These are phyloP conservation scores for Voacanga thouarsii DNA, from an alignment of 257 asterid species.

Conservation along the genomic window DNA sequence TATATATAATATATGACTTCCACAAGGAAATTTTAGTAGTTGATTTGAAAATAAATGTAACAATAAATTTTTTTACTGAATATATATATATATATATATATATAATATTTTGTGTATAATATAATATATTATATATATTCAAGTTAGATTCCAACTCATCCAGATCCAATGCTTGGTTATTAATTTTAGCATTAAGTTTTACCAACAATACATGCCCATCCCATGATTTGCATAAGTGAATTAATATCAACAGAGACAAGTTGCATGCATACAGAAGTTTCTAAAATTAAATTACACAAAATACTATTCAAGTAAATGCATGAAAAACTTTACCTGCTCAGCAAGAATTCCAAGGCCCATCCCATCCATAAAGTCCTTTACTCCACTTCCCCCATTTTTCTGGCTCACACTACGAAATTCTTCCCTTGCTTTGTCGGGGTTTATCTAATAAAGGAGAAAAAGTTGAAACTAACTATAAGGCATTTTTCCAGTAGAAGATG, in stretches of 20 bases:
- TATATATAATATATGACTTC: too few species aligned
- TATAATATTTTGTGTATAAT: too few species aligned
- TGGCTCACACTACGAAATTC: constrained; percentile 68
- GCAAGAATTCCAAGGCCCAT: constrained; percentile 95
- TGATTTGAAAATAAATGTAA: neutral
- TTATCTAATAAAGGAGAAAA: constrained; percentile 57
- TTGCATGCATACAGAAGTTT: neutral
- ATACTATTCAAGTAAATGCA: constrained; percentile 10
- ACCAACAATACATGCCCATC: neutral
- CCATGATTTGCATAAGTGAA: neutral
- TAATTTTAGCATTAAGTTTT: neutral
- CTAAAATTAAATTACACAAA: neutral
- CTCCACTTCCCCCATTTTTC: constrained; percentile 78
- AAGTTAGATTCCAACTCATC: neutral
- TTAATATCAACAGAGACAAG: neutral
- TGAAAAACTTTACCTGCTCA: constrained; percentile 64
- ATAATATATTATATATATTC: too few species aligned
- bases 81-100: too few species aligned
- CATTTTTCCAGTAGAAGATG: neutral
- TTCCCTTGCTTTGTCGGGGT: constrained; percentile 94
- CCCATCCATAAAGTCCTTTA: constrained; percentile 98
- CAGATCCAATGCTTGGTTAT: neutral
- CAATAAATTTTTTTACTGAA: neutral
- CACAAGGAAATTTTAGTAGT: too few species aligned
- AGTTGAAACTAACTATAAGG: neutral